Conservation (phyloP, 1,284 basidiomycete genomes). For the Prillingera fragicola region DNA sequence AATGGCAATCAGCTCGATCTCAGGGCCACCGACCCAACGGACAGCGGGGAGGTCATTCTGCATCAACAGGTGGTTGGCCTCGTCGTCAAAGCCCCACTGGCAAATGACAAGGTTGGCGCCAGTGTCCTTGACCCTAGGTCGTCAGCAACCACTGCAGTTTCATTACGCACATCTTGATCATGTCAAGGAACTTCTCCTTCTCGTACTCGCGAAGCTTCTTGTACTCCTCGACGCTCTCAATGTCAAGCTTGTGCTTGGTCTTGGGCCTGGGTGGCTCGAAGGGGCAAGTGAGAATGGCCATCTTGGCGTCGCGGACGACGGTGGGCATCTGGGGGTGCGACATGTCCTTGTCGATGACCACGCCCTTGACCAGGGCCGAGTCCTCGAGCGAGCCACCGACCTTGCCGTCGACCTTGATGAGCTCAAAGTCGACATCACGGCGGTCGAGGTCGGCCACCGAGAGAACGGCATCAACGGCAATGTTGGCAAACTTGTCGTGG, state of each 20-base stretch:
- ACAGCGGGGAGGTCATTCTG: slow-evolving; percentile 98
- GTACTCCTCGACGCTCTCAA: slow-evolving; percentile 96
- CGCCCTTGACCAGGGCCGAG: slow-evolving; percentile 72
- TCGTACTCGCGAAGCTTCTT: slow-evolving; percentile 92
- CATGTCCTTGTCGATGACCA: slow-evolving; percentile 99
- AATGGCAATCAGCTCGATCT: slow-evolving; percentile 98
- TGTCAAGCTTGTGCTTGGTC: slow-evolving; percentile 99
- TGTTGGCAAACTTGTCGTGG: slow-evolving; percentile 89
- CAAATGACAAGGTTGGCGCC: slow-evolving; percentile 98
- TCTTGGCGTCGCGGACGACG: slow-evolving; percentile 75
- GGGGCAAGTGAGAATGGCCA: slow-evolving; percentile 96
- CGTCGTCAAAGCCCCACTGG: slow-evolving; percentile 99
- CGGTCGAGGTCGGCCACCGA: slow-evolving; percentile 92
- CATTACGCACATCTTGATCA: slow-evolving; percentile 74
- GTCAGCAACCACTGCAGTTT: slow-evolving; percentile 1
- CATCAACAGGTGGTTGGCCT: slow-evolving; percentile 96
- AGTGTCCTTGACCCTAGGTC: slow-evolving; percentile 81
- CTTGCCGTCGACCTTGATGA: slow-evolving; percentile 99
- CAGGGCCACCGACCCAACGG: slow-evolving; percentile 97
- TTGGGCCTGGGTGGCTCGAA: slow-evolving; percentile 98
- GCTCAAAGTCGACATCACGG: slow-evolving; percentile 92
- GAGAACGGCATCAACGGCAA: slow-evolving; percentile 94
- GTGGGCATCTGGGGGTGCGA: slow-evolving; percentile 98
- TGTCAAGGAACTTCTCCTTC: slow-evolving; percentile 89
- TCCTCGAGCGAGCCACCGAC: slow-evolving; percentile 95